Conservation (phyloP, 2,329 filamentous ascomycete genomes). For the Westerdykella aurantiaca region DNA sequence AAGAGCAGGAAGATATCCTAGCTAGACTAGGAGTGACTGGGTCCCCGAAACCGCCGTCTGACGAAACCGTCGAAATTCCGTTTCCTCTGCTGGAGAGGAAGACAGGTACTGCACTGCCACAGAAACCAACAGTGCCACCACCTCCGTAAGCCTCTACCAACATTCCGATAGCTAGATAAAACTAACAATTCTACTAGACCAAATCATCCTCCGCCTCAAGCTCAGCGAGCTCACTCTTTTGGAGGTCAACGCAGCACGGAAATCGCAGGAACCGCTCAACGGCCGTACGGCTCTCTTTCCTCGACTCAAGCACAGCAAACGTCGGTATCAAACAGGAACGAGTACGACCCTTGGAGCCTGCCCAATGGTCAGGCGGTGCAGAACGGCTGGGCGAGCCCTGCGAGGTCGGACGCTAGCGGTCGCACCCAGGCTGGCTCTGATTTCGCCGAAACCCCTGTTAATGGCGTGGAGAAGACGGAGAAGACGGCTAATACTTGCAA, state of each 20-base stretch:
- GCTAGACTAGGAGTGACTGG: conserved; percentile 35
- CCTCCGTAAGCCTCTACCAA: conserved; percentile 11
- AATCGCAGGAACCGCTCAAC: too few relatives aligned
- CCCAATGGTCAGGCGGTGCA: conserved; percentile 10
- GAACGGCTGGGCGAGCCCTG: conserved; percentile 22
- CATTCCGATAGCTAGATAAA: not conserved
- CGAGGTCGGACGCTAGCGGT: conserved; percentile 31
- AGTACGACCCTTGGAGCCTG: conserved; percentile 21
- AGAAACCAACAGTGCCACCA: conserved; percentile 13
- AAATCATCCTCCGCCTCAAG: conserved; percentile 16
- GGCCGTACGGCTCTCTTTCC: conserved; percentile 1
- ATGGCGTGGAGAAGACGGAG: conserved; percentile 8
- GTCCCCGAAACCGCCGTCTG: conserved; percentile 30
- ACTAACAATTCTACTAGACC: conserved; percentile 4
- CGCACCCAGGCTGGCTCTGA: conserved; percentile 32
- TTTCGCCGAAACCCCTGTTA: conserved; percentile 21
- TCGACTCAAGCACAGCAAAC: conserved; percentile 7
- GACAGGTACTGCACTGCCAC: conserved; percentile 10
- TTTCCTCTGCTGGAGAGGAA: conserved; percentile 9
- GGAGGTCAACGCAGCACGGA: too few relatives aligned
- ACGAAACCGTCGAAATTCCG: conserved; percentile 14
- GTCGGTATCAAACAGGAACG: not conserved
- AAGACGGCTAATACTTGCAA: not conserved
- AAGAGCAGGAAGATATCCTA: conserved; percentile 35
- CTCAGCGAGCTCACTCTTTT: too few relatives aligned